Evolutionary conservation across 2,329 filamentous ascomycete species (phyloP).

Genomic region (Colletotrichum sp.): DNA sequence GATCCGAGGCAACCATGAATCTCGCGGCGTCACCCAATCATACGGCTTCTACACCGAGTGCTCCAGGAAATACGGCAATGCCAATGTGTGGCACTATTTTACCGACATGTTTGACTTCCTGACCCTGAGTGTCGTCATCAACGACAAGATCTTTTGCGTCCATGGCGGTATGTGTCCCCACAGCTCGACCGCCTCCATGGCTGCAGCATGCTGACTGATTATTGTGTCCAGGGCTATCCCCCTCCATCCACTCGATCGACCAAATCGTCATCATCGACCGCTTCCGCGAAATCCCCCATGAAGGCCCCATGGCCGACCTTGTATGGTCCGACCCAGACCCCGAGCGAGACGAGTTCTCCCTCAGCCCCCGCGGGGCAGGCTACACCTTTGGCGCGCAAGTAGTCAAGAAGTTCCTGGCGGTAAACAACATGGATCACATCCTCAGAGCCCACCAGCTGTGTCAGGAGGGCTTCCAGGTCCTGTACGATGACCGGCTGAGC

Average conservation of each 20-base stretch:
- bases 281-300: slow-evolving; percentile 97
- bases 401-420: slow-evolving; percentile 96
- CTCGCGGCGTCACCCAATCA: slow-evolving; percentile 94
- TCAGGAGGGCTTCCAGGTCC: slow-evolving; percentile 95
- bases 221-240: slow-evolving; percentile 68
- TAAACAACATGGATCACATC: slow-evolving; percentile 98
- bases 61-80: slow-evolving; percentile 96
- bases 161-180: slow-evolving; percentile 71
- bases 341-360: slow-evolving; percentile 95
- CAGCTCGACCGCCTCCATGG: neutral
- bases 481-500: slow-evolving; percentile 92
- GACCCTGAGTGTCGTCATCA: slow-evolving; percentile 95
- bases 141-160: slow-evolving; percentile 98
- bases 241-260: slow-evolving; percentile 96
- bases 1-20: slow-evolving; percentile 98
- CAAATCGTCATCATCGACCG: slow-evolving; percentile 99
- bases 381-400: slow-evolving; percentile 98
- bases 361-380: slow-evolving; percentile 90
- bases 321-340: slow-evolving; percentile 98
- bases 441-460: slow-evolving; percentile 97
- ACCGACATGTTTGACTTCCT: slow-evolving; percentile 99
- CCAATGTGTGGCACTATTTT: slow-evolving; percentile 99
- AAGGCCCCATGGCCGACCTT: slow-evolving; percentile 98
- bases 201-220: neutral
- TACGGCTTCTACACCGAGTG: slow-evolving; percentile 99